phyloP scores from a whole-genome alignment of 345 rosid species.

The Populus tremula region DNA sequence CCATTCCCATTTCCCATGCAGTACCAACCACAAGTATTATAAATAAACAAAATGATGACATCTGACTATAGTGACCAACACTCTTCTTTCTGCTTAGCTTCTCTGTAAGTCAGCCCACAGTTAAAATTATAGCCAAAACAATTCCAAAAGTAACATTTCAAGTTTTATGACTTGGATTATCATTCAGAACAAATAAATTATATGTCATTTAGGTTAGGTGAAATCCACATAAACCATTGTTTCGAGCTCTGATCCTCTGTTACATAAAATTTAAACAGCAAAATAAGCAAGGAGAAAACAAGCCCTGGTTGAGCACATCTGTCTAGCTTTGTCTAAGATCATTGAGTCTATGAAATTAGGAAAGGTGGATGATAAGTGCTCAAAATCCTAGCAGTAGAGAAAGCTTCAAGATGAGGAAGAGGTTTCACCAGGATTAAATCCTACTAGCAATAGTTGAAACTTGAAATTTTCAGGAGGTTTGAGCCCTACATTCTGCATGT shows the following conservation, averaged over 20 bases:
- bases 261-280: neutral
- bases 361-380: neutral
- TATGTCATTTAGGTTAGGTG: neutral
- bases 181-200: neutral
- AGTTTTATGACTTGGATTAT: neutral
- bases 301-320: neutral
- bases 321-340: neutral
- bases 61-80: too few species aligned
- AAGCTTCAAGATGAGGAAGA: neutral
- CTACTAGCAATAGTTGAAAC: too few species aligned
- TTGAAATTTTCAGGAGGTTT: too few species aligned
- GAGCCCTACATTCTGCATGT: too few species aligned
- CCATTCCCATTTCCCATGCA: neutral
- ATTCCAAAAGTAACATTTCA: neutral
- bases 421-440: too few species aligned
- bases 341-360: neutral
- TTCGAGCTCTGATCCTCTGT: neutral
- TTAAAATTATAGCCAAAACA: neutral
- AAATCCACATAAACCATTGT: neutral
- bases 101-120: neutral
- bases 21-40: neutral
- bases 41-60: neutral
- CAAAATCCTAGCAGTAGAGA: neutral
- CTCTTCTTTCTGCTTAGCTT: too few species aligned
- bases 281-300: neutral